Percentiles rank a stretch among this genome's conserved stretches.
Evolutionary conservation across 305 asterid genomes (phyloP).

Genomic region (Caryopteris hybrid): DNA sequence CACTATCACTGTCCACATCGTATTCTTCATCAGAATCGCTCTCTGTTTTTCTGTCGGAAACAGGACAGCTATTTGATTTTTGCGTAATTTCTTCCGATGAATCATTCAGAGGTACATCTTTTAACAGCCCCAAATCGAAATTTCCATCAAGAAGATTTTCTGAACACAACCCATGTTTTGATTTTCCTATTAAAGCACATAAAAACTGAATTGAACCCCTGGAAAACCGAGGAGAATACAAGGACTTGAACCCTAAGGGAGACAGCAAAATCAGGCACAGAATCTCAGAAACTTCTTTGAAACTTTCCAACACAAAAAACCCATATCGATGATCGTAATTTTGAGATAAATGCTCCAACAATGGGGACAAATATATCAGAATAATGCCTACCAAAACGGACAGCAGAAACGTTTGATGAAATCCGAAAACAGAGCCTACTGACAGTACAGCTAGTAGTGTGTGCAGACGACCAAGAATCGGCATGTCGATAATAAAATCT

Average conservation of each 20-base stretch:
- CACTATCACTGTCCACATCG: neutral
- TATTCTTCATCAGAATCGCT: neutral
- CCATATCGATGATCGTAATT: neutral
- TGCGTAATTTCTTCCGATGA: constrained; percentile 1
- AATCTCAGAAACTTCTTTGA: neutral
- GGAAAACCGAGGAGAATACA: neutral
- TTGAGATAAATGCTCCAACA: neutral
- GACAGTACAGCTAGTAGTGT: neutral
- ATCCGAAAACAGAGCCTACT: neutral
- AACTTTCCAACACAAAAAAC: neutral
- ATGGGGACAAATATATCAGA: neutral
- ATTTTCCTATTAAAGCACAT: neutral
- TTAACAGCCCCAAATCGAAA: neutral
- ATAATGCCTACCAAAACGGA: neutral
- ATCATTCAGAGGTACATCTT: neutral
- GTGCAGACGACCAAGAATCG: neutral
- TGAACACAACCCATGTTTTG: neutral
- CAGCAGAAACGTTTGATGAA: neutral
- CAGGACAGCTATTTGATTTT: neutral
- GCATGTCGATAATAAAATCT: neutral
- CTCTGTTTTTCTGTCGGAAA: neutral
- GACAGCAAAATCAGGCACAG: neutral
- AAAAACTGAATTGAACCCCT: neutral
- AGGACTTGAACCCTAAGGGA: neutral
- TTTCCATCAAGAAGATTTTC: neutral